Percentiles rank a stretch among this genome's conserved stretches.
Evolutionary conservation across 2,329 filamentous ascomycete species (phyloP).

Genomic region (Knufia fluminis): DNA sequence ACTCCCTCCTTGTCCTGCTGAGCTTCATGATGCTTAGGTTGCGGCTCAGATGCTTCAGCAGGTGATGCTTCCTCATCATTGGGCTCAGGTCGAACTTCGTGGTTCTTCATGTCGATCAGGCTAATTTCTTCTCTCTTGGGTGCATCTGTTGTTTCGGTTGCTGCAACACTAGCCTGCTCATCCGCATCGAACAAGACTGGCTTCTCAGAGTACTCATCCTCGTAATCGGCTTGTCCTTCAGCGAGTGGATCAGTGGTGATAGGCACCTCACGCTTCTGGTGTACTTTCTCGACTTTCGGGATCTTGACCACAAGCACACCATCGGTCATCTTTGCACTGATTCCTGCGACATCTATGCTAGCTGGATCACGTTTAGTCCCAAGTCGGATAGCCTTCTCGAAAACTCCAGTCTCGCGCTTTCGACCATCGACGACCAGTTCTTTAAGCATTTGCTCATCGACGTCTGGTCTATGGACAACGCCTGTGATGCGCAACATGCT

Average conservation of each 20-base stretch:
- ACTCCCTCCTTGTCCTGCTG: conserved; percentile 20
- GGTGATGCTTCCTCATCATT: conserved; percentile 1
- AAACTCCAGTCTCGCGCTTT: conserved; percentile 64
- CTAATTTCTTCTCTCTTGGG: conserved; percentile 1
- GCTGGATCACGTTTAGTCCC: conserved; percentile 44
- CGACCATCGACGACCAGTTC: conserved; percentile 58
- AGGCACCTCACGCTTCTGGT: conserved; percentile 39
- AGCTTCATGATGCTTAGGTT: conserved; percentile 1
- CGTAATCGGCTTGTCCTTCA: conserved; percentile 7
- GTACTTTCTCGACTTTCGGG: conserved; percentile 58
- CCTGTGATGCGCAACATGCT: conserved; percentile 59
- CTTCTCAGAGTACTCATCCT: conserved; percentile 28
- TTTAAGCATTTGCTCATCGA: conserved; percentile 59
- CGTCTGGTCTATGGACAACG: conserved; percentile 61
- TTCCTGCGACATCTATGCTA: conserved; percentile 56
- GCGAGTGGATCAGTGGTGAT: conserved; percentile 12
- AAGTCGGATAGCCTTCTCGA: conserved; percentile 61
- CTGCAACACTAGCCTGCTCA: conserved; percentile 24
- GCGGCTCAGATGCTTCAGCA: conserved; percentile 5
- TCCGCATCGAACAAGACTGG: conserved; percentile 41
- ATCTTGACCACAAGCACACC: conserved; percentile 69
- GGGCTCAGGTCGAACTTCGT: conserved; percentile 2
- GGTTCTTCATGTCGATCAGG: conserved; percentile 15
- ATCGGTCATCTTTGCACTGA: conserved; percentile 68
- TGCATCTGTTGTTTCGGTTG: not conserved